Evolutionary conservation across 2,329 filamentous ascomycete genomes (phyloP).

Genomic region (Phoma sp.): DNA sequence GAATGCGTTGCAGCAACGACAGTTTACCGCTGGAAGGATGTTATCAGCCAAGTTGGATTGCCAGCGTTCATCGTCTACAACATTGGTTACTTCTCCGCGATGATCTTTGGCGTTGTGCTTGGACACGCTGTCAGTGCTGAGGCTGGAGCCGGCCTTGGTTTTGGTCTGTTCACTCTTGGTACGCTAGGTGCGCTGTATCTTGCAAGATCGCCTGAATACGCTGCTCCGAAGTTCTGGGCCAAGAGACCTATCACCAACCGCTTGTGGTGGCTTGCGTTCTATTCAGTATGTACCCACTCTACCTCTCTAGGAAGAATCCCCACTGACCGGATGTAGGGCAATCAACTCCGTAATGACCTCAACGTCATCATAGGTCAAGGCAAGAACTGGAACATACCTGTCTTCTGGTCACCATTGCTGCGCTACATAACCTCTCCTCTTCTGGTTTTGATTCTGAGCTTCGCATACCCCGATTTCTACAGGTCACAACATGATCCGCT

Average conservation of each 20-base stretch:
- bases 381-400: constrained; percentile 62
- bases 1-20: constrained; percentile 59
- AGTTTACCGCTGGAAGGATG: constrained; percentile 57
- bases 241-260: constrained; percentile 8
- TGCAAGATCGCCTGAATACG: constrained; percentile 51
- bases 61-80: constrained; percentile 54
- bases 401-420: constrained; percentile 51
- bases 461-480: constrained; percentile 10
- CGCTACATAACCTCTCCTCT: constrained; percentile 10
- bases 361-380: constrained; percentile 59
- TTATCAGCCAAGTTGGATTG: constrained; percentile 53
- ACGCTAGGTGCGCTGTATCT: constrained; percentile 47
- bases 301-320: neutral
- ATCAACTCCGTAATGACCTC: constrained; percentile 57
- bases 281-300: constrained; percentile 53
- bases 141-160: constrained; percentile 58
- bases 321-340: constrained; percentile 50
- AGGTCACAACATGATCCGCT: neutral
- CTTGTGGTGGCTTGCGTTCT: constrained; percentile 59
- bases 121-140: constrained; percentile 51
- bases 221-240: constrained; percentile 51
- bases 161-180: constrained; percentile 57
- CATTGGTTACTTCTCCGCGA: constrained; percentile 58
- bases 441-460: constrained; percentile 11
- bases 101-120: constrained; percentile 57